Percentiles rank a stretch among this genome's conserved stretches.
Evolutionary conservation across 2,329 filamentous ascomycete species (phyloP).

Genomic region (Hymenoscyphus albidus): DNA sequence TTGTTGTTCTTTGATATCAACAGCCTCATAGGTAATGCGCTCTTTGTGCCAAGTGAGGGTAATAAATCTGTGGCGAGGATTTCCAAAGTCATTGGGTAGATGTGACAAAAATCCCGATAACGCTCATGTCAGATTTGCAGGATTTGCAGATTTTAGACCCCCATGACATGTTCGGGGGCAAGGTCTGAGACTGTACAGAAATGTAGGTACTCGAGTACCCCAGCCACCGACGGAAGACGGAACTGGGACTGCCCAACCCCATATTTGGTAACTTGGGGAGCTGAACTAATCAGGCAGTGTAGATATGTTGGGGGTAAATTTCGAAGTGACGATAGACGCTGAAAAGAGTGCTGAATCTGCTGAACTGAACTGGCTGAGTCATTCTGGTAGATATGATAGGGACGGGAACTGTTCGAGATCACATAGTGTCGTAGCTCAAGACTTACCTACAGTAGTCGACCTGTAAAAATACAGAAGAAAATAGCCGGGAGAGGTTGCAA

Average conservation of each 20-base stretch:
- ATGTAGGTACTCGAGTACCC: not conserved
- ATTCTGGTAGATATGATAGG: too few species aligned
- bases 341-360: not conserved
- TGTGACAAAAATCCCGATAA: not conserved
- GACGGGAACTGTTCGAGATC: not conserved
- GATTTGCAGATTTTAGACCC: not conserved
- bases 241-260: not conserved
- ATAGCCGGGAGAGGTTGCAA: not conserved
- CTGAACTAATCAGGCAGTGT: not conserved
- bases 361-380: not conserved
- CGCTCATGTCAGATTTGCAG: conserved; percentile 2
- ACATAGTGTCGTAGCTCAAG: not conserved
- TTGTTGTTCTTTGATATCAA: not conserved
- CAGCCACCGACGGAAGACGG: not conserved
- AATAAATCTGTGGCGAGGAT: not conserved
- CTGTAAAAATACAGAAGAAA: not conserved
- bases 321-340: not conserved
- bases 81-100: not conserved
- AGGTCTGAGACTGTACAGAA: not conserved
- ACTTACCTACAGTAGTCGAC: not conserved
- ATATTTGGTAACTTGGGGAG: not conserved
- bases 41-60: not conserved
- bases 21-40: not conserved
- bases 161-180: not conserved
- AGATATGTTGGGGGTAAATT: not conserved